Conservation (phyloP, 1,284 basidiomycete species). For the Cutaneotrichosporon mucoides region DNA sequence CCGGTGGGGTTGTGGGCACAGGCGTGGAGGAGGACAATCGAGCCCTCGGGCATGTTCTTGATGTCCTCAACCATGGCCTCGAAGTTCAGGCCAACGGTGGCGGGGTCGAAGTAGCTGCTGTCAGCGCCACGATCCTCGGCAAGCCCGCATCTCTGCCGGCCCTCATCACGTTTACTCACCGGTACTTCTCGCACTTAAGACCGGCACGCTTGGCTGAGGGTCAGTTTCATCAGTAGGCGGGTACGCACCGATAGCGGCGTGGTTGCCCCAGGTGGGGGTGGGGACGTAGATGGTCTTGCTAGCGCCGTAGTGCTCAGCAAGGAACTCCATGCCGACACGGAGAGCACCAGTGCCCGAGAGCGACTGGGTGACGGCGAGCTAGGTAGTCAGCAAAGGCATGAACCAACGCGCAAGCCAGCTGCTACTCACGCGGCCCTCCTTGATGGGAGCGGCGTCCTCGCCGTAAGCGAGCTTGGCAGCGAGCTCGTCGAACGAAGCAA, state of each 20-base stretch:
- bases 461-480: slow-evolving; percentile 92
- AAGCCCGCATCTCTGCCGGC: too few relatives aligned
- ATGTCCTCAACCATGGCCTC: slow-evolving; percentile 83
- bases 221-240: neutral
- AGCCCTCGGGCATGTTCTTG: slow-evolving; percentile 53
- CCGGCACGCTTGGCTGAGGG: slow-evolving; percentile 56
- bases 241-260: slow-evolving; percentile 74
- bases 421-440: slow-evolving; percentile 65
- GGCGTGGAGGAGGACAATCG: slow-evolving; percentile 56
- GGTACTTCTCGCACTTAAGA: slow-evolving; percentile 83
- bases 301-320: slow-evolving; percentile 77
- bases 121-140: neutral
- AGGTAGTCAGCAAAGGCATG: slow-evolving; percentile 2
- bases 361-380: slow-evolving; percentile 90
- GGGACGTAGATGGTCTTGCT: slow-evolving; percentile 89
- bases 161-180: slow-evolving; percentile 10
- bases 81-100: slow-evolving; percentile 90
- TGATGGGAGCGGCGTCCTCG: slow-evolving; percentile 69
- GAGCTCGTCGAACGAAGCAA: slow-evolving; percentile 77
- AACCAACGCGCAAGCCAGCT: neutral
- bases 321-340: slow-evolving; percentile 90
- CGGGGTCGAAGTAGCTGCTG: slow-evolving; percentile 78
- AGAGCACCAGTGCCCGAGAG: slow-evolving; percentile 98
- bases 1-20: slow-evolving; percentile 86
- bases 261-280: slow-evolving; percentile 95